Conservation (phyloP, 257 asterid species). For the Gentiana macrophylla region DNA sequence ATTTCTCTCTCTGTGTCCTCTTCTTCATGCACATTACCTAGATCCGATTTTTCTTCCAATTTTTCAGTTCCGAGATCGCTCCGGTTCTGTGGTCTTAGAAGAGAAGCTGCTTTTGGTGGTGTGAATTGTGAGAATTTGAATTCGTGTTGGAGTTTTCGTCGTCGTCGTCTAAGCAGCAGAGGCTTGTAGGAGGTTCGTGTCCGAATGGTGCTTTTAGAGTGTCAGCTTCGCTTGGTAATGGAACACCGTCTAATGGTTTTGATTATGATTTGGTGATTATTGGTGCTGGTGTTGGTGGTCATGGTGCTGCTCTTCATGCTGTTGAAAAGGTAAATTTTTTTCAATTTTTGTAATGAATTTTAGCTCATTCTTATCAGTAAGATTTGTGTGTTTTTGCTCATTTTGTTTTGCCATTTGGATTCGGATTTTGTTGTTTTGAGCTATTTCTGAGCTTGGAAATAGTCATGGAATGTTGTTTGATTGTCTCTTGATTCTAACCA, state of each 20-base stretch:
- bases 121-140: conserved; percentile 19
- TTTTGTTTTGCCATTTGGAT: not conserved
- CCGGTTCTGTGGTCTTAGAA: conserved; percentile 75
- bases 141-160: not conserved
- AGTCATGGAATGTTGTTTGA: not conserved
- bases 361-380: no score
- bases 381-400: not conserved
- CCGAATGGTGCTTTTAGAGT: not conserved
- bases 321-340: conserved; percentile 23
- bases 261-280: conserved; percentile 33
- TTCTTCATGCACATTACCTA: conserved; percentile 26
- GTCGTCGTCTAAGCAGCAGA: no score
- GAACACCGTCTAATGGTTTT: conserved; percentile 19
- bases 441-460: not conserved
- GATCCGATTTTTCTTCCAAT: conserved; percentile 24
- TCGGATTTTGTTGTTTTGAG: not conserved
- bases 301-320: conserved; percentile 41
- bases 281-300: conserved; percentile 47
- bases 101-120: conserved; percentile 41
- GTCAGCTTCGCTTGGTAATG: conserved; percentile 4
- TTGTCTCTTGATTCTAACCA: not conserved
- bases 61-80: conserved; percentile 48
- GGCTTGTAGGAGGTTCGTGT: not conserved
- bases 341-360: not conserved
- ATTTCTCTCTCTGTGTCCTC: conserved; percentile 52